Conservation (phyloP, 768 basidiomycete species). For the Leucocoprinus birnbaumii region DNA sequence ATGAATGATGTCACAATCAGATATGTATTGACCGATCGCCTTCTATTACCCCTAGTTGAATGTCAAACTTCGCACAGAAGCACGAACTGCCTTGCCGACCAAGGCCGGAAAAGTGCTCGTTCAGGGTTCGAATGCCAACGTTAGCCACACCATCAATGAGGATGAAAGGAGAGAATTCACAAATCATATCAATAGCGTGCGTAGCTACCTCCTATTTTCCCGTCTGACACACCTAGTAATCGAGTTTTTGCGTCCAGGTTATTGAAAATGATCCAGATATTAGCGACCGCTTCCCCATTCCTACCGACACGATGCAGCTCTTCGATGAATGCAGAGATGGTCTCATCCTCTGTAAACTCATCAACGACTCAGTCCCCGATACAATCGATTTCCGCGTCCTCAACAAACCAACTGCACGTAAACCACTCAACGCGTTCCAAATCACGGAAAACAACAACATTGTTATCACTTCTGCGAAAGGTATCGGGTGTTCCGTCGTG, state of each 20-base stretch:
- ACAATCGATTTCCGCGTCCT: conserved; percentile 98
- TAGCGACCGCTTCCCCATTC: conserved; percentile 81
- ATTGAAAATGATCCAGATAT: conserved; percentile 90
- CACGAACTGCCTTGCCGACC: conserved; percentile 45
- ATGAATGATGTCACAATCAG: conserved; percentile 19
- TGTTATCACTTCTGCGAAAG: conserved; percentile 96
- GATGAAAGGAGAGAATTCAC: conserved; percentile 95
- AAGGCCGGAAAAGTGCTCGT: conserved; percentile 91
- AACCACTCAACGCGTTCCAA: conserved; percentile 95
- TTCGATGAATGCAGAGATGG: conserved; percentile 98
- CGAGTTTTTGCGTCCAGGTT: conserved; percentile 48
- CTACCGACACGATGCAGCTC: conserved; percentile 95
- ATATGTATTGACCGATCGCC: conserved; percentile 1
- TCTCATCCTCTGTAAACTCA: conserved; percentile 94
- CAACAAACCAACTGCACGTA: conserved; percentile 79
- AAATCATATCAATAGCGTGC: conserved; percentile 94
- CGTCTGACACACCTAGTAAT: conserved; percentile 7
- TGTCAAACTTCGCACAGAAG: conserved; percentile 67
- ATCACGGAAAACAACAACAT: conserved; percentile 99
- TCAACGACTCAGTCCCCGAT: conserved; percentile 99
- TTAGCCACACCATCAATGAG: conserved; percentile 96
- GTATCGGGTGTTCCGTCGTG: conserved; percentile 97
- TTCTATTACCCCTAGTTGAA: conserved; percentile 55
- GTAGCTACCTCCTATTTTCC: conserved; percentile 22
- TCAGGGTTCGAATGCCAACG: conserved; percentile 91